Evolutionary conservation across 2,329 filamentous ascomycete genomes (phyloP).

Genomic region (Saccharata proteae): DNA sequence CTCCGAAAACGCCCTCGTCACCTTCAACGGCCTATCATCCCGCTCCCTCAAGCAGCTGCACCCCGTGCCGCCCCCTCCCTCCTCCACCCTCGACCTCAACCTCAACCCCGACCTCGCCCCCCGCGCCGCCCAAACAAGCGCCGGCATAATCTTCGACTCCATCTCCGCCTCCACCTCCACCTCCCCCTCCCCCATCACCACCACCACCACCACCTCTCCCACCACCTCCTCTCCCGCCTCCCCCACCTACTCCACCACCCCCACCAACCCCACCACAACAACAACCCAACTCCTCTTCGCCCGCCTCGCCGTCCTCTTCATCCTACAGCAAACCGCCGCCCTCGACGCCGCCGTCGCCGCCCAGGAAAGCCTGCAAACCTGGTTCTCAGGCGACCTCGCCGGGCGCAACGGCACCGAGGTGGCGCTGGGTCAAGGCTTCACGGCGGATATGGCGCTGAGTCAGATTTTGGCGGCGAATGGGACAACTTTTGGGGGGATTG

Average conservation of each 20-base stretch:
- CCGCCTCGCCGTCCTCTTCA: conserved; percentile 31
- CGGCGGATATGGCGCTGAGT: conserved; percentile 19
- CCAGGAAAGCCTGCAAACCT: conserved; percentile 29
- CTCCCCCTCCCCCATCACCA: conserved; percentile 8
- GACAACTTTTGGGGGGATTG: no score
- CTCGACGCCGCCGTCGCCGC: conserved; percentile 30
- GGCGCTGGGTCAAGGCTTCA: conserved; percentile 9
- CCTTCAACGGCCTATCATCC: conserved; percentile 49
- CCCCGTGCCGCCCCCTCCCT: not conserved
- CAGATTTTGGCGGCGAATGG: no score
- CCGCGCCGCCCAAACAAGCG: conserved; percentile 17
- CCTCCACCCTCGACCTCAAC: not conserved
- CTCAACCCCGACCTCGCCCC: conserved; percentile 1
- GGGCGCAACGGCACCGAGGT: conserved; percentile 12
- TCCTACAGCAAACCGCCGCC: conserved; percentile 29
- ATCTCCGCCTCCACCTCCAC: conserved; percentile 10
- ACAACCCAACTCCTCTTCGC: conserved; percentile 30
- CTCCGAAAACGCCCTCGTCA: conserved; percentile 76
- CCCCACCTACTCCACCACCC: conserved; percentile 9
- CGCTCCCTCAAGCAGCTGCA: conserved; percentile 2
- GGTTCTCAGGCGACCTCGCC: conserved; percentile 21
- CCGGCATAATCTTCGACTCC: conserved; percentile 19
- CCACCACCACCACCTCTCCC: conserved; percentile 10
- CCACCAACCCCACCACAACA: conserved; percentile 4
- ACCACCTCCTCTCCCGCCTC: conserved; percentile 13